Percentiles rank a stretch among this genome's conserved stretches.
Conservation (phyloP, 345 rosid species). For the Erucastrum elatum region DNA sequence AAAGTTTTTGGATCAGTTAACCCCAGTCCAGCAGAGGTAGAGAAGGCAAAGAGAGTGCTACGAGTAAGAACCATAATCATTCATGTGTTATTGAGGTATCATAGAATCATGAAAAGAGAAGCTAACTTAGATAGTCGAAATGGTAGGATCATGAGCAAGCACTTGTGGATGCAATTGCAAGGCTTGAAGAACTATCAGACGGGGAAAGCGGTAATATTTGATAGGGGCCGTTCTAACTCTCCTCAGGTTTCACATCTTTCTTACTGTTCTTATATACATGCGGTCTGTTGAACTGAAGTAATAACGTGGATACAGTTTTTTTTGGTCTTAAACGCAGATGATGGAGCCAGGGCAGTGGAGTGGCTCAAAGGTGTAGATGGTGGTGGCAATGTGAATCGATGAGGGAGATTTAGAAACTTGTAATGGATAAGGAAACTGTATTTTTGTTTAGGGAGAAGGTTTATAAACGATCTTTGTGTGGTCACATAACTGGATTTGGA, state of each 20-base stretch:
- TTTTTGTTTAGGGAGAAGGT: constrained; percentile 29
- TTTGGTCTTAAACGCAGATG: constrained; percentile 22
- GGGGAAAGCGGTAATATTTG: constrained; percentile 89
- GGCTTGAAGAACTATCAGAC: constrained; percentile 92
- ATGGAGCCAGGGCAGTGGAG: constrained; percentile 19
- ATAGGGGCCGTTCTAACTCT: constrained; percentile 11
- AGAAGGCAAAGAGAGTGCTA: constrained; percentile 84
- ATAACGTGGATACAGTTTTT: constrained; percentile 10
- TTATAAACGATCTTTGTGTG: constrained; percentile 33
- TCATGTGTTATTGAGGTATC: background rate
- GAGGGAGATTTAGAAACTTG: constrained; percentile 28
- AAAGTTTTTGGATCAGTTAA: constrained; percentile 66
- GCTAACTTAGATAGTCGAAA: constrained; percentile 9
- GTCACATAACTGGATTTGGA: constrained; percentile 28
- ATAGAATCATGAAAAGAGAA: background rate
- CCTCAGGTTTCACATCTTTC: constrained; percentile 29
- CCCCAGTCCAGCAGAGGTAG: constrained; percentile 72
- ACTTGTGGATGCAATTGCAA: constrained; percentile 81
- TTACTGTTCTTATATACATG: background rate
- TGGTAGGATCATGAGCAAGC: constrained; percentile 91
- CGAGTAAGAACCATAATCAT: constrained; percentile 49
- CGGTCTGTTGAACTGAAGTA: constrained; percentile 3
- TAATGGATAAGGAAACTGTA: constrained; percentile 25
- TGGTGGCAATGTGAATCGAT: constrained; percentile 14
- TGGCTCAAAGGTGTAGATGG: constrained; percentile 32